A percentile compares a stretch with the other conserved stretches of the same genome.
phyloP scores from a whole-genome alignment of 2,329 filamentous ascomycete genomes.

The Sporothrix brasiliensis region DNA sequence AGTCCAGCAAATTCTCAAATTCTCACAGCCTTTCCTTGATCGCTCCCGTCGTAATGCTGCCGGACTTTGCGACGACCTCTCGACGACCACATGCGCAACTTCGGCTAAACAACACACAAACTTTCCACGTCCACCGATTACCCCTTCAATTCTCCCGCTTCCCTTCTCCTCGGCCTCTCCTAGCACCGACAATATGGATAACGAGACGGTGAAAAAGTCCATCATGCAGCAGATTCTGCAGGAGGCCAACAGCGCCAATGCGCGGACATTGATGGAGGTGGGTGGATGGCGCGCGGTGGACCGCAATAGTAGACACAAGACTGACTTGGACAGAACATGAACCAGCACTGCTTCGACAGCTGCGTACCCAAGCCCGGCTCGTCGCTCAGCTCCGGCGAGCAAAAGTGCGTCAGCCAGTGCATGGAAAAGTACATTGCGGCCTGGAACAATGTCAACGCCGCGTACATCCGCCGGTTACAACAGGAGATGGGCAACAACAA shows the following conservation, averaged over 20 bases:
- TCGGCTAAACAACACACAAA: neutral
- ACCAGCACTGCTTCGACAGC: conserved; percentile 78
- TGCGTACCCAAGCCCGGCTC: conserved; percentile 72
- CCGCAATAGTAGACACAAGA: neutral
- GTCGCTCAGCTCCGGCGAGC: conserved; percentile 68
- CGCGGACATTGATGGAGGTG: conserved; percentile 71
- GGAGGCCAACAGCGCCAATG: conserved; percentile 69
- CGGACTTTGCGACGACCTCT: neutral
- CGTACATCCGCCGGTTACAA: conserved; percentile 67
- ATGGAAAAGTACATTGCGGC: conserved; percentile 84
- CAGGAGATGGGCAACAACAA: conserved; percentile 52
- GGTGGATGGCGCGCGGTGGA: conserved; percentile 34
- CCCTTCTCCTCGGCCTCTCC: too few species aligned
- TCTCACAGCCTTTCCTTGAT: conserved; percentile 18
- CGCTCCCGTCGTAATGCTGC: too few species aligned
- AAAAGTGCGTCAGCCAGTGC: conserved; percentile 71
- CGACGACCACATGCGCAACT: neutral
- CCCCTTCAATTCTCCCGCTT: neutral
- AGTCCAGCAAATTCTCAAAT: conserved; percentile 30
- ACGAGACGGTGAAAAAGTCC: conserved; percentile 60
- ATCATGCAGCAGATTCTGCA: conserved; percentile 67
- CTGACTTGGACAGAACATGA: conserved; percentile 64
- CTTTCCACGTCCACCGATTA: neutral
- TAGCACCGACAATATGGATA: conserved; percentile 54
- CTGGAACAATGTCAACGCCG: conserved; percentile 73